Evolutionary conservation across 371 early-diverging fungal genomes (phyloP).

Genomic region (Circinella umbellata): DNA sequence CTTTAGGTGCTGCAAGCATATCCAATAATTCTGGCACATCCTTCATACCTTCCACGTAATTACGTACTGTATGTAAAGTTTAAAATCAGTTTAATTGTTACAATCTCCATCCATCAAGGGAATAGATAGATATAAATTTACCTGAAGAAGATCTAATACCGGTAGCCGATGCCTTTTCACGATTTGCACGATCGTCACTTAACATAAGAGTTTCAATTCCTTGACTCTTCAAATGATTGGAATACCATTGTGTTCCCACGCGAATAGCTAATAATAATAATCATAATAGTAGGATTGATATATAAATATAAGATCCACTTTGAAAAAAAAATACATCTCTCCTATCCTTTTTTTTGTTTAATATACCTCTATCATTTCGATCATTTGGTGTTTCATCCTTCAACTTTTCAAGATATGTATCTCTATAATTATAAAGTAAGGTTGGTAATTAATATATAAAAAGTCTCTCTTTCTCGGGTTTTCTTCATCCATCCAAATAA

Average conservation of each 20-base stretch:
- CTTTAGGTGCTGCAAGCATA: constrained; percentile 78
- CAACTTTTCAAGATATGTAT: constrained; percentile 82
- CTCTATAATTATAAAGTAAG: constrained; percentile 46
- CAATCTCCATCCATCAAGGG: neutral
- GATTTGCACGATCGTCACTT: constrained; percentile 89
- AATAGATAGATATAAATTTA: constrained; percentile 24
- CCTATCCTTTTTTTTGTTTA: too few relatives aligned
- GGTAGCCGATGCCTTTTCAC: constrained; percentile 69
- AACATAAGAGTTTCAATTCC: constrained; percentile 72
- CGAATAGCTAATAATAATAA: constrained; percentile 74
- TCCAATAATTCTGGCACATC: constrained; percentile 85
- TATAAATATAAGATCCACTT: too few relatives aligned
- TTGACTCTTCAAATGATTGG: constrained; percentile 63
- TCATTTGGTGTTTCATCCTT: constrained; percentile 92
- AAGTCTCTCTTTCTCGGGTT: too few relatives aligned
- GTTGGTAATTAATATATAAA: too few relatives aligned
- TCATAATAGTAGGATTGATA: neutral
- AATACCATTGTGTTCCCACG: constrained; percentile 84
- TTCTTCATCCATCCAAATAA: too few relatives aligned
- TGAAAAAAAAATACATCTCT: too few relatives aligned
- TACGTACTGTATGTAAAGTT: constrained; percentile 35
- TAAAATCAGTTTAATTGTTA: neutral
- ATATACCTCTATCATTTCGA: constrained; percentile 85
- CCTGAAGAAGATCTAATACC: constrained; percentile 69
- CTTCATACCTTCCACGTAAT: constrained; percentile 55